These are phyloP conservation scores for Prinsepia uniflora DNA, from an alignment of 306 rosid genomes.

Conservation along the genomic window DNA sequence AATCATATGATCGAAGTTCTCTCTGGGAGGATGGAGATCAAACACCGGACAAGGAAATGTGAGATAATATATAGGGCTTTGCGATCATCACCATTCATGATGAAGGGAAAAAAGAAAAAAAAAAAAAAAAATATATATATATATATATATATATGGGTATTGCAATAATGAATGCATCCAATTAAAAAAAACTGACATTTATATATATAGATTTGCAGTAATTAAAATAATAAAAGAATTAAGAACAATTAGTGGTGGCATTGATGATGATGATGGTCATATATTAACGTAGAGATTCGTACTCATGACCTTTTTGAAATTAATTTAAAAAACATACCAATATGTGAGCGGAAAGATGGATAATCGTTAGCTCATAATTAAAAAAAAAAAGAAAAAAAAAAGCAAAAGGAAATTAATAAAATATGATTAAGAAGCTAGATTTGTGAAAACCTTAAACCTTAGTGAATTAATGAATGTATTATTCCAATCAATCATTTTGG, in stretches of 20 bases:
- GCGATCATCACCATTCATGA: background rate
- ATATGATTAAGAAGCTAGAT: constrained; percentile 25
- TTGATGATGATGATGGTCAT: background rate
- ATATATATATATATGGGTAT: constrained; percentile 15
- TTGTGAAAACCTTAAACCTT: constrained; percentile 37
- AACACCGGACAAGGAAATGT: constrained; percentile 50
- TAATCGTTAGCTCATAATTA: background rate
- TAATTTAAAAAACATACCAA: background rate
- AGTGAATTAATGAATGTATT: constrained; percentile 17
- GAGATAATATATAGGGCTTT: constrained; percentile 2
- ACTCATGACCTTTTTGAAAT: constrained; percentile 30
- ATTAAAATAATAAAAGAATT: constrained; percentile 6
- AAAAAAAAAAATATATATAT: too few species aligned
- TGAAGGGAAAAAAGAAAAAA: constrained; percentile 44
- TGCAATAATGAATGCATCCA: too few species aligned
- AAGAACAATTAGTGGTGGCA: constrained; percentile 28
- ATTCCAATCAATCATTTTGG: constrained; percentile 33
- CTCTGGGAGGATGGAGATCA: background rate
- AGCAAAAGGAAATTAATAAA: constrained; percentile 11
- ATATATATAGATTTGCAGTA: constrained; percentile 19
- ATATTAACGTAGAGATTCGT: constrained; percentile 36
- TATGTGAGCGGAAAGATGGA: constrained; percentile 30
- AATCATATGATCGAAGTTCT: constrained; percentile 11
- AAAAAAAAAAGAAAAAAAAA: too few species aligned
- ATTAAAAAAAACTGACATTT: constrained; percentile 16